Evolutionary conservation across 192 early-diverging fungal species (phyloP), one percentile per base, ranked within the genome.

Genomic region (Coemansia furcata): DNA sequence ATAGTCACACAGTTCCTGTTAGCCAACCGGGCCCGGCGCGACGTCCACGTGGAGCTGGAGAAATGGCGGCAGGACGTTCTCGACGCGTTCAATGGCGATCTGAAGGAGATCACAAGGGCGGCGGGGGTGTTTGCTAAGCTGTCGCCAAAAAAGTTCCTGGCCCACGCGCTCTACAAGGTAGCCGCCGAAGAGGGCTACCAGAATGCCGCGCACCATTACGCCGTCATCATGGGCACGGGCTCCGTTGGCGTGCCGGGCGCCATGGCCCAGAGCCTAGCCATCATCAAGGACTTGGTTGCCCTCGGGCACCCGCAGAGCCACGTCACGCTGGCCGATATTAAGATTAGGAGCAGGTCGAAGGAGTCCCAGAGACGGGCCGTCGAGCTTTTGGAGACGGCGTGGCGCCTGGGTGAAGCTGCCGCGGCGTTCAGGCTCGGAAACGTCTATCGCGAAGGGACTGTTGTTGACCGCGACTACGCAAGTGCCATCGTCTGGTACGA

Each of bases 161-260:
- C 66, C 11, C 62, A 59, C 35, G 78, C 73, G 6, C 36, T 80
- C 44, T 67, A 55, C 66, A 80, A 75, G 47, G 78, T 80, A 23
- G 78, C 72, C 26, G 78, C 72, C 14, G 78, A 80, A 47, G 69
- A 80, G n/a, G 78, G 78, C 0, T 54, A 72, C 38, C 50, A 6
- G 35, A 60, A 75, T 23, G 72, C 73, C 4, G 69, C 66, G 29
- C 66, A 65, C 33, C 63, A 69, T 15, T 74, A 75, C 21, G 69
- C 69, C 43, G 43, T 69, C 32, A 32, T 80, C 12, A 38, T 80
- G 40, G 73, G 60, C 11, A 63, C 44, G 6, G 19, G 59, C 14
- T 40, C 57, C n/a, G n/a, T 73, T 7, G 37, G 40, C 3, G 6
- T 63, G 19, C 33, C 44, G 33, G 33, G 38, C 17, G 63, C 58